Evolutionary conservation across 1,284 basidiomycete species (phyloP).

Genomic region (Lentinula novae-zelandiae): DNA sequence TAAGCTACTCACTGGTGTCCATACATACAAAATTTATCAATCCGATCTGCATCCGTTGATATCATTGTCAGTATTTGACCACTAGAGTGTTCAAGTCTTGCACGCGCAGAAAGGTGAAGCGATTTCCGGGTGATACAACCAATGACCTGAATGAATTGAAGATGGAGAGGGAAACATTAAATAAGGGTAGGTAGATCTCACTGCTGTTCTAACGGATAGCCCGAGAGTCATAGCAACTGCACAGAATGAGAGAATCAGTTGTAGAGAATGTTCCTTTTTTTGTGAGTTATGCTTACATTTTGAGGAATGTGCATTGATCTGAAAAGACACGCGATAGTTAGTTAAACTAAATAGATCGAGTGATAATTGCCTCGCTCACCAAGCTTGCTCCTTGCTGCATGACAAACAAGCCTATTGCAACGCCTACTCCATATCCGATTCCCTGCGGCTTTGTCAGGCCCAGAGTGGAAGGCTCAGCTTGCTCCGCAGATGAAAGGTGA

Average conservation of each 20-base stretch:
- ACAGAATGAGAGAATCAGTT: background rate
- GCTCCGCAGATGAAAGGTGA: slow-evolving; percentile 20
- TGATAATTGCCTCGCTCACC: slow-evolving; percentile 17
- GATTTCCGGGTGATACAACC: slow-evolving; percentile 55
- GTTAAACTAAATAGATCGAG: background rate
- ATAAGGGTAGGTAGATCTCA: slow-evolving; percentile 17
- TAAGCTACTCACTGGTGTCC: slow-evolving; percentile 32
- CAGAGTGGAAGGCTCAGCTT: slow-evolving; percentile 15
- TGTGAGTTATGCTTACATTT: slow-evolving; percentile 21
- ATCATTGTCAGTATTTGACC: slow-evolving; percentile 54
- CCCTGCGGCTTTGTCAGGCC: slow-evolving; percentile 26
- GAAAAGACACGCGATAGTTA: background rate
- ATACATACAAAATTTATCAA: slow-evolving; percentile 31
- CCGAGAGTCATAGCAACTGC: slow-evolving; percentile 34
- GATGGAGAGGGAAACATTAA: slow-evolving; percentile 9
- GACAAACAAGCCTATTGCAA: slow-evolving; percentile 46
- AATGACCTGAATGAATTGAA: slow-evolving; percentile 33
- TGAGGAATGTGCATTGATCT: slow-evolving; percentile 33
- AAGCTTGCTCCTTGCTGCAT: slow-evolving; percentile 44
- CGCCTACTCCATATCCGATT: slow-evolving; percentile 47
- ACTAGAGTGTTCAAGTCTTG: slow-evolving; percentile 40
- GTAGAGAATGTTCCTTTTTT: background rate
- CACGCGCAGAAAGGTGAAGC: slow-evolving; percentile 49
- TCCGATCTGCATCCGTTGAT: slow-evolving; percentile 38
- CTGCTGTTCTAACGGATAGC: slow-evolving; percentile 30